Percentiles rank a stretch among this genome's conserved stretches.
Evolutionary conservation across 306 rosid genomes (phyloP).

Genomic region (Trifolium subterraneum): DNA sequence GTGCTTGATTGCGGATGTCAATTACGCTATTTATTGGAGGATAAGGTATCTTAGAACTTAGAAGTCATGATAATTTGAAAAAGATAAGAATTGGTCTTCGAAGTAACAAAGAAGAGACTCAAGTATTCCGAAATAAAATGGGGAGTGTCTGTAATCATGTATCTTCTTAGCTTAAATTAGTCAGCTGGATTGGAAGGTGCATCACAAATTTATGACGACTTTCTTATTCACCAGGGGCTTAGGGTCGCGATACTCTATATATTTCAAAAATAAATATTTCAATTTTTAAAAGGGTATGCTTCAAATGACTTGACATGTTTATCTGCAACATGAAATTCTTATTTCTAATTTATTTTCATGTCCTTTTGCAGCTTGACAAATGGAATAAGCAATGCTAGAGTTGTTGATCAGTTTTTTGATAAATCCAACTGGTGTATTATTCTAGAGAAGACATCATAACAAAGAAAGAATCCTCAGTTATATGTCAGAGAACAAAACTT

Average conservation of each 20-base stretch:
- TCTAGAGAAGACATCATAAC: constrained; percentile 73
- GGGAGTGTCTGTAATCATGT: background rate
- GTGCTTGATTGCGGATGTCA: constrained; percentile 1
- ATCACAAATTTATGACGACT: constrained; percentile 2
- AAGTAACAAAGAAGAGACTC: background rate
- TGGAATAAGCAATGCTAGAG: constrained; percentile 67
- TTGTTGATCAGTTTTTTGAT: constrained; percentile 84
- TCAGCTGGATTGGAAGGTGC: constrained; percentile 30
- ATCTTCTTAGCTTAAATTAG: constrained; percentile 4
- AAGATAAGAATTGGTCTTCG: background rate
- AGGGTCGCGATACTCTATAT: constrained; percentile 12
- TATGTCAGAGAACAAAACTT: background rate
- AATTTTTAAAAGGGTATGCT: constrained; percentile 5
- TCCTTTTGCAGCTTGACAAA: constrained; percentile 67
- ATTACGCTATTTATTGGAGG: constrained; percentile 17
- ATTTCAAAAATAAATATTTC: background rate
- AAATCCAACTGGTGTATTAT: constrained; percentile 94
- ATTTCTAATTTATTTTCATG: constrained; percentile 23
- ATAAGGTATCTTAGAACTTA: background rate
- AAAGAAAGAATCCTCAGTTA: constrained; percentile 33
- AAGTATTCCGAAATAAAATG: constrained; percentile 23
- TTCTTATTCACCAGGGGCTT: constrained; percentile 5
- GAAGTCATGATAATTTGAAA: background rate
- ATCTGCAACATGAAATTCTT: constrained; percentile 17
- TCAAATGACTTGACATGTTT: constrained; percentile 22